phyloP scores from a whole-genome alignment of 352 stramenopile genomes.

The Achlya hypogyna region DNA sequence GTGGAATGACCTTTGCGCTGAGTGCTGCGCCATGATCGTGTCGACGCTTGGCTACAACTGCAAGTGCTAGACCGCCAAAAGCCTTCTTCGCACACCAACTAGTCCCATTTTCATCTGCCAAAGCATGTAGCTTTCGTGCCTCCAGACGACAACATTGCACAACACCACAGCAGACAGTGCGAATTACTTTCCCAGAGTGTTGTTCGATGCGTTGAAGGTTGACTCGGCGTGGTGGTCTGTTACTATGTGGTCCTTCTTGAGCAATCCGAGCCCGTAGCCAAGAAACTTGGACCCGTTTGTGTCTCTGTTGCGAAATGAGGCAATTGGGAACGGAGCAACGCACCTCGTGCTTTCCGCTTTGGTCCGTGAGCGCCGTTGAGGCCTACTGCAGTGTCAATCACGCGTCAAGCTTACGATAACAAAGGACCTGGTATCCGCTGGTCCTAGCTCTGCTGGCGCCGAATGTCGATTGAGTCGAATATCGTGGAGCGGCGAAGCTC shows the following conservation, averaged over 20 bases:
- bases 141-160: no score
- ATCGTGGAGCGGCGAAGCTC: not conserved
- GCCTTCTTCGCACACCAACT: no score
- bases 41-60: no score
- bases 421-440: not conserved
- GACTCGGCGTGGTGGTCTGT: not conserved
- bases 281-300: slow-evolving; percentile 60
- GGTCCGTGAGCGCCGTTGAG: not conserved
- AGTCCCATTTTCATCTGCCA: no score
- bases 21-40: no score
- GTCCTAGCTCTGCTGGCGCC: not conserved
- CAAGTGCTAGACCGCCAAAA: no score
- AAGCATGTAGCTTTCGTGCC: no score
- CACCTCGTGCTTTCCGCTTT: not conserved
- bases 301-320: slow-evolving; percentile 32
- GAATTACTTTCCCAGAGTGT: no score
- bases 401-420: not conserved
- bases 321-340: not conserved
- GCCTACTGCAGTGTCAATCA: not conserved
- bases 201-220: no score
- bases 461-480: not conserved
- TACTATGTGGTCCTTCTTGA: slow-evolving; percentile 70
- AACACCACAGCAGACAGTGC: no score
- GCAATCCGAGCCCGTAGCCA: slow-evolving; percentile 54
- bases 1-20: no score